Conservation (phyloP, 768 basidiomycete species). For the Kondoa malvinella region DNA sequence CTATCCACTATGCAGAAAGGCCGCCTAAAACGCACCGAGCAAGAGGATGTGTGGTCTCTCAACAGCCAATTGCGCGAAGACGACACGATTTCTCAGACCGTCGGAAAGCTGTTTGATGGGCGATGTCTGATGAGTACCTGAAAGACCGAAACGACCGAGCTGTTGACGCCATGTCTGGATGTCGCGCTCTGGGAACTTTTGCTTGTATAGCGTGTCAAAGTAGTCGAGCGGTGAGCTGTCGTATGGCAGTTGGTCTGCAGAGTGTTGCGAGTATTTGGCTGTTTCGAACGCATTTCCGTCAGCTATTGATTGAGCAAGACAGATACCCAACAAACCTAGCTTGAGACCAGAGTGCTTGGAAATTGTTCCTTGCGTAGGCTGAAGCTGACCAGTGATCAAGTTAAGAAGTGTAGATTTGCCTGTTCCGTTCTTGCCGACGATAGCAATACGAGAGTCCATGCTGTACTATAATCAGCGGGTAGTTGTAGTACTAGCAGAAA, state of each 20-base stretch:
- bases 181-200: conserved; percentile 90
- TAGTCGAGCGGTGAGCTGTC: conserved; percentile 80
- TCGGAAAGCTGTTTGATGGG: conserved; percentile 91
- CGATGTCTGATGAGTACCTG: conserved; percentile 79
- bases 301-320: not conserved
- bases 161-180: conserved; percentile 80
- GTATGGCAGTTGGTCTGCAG: conserved; percentile 94
- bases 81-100: conserved; percentile 89
- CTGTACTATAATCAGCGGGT: conserved; percentile 32
- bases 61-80: conserved; percentile 91
- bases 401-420: conserved; percentile 85
- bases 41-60: conserved; percentile 91
- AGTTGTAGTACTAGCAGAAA: too few species aligned
- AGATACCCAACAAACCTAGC: conserved; percentile 40
- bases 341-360: conserved; percentile 79
- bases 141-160: conserved; percentile 86
- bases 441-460: conserved; percentile 88
- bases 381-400: conserved; percentile 66
- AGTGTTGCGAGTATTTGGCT: conserved; percentile 89
- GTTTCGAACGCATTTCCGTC: not conserved
- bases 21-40: conserved; percentile 31
- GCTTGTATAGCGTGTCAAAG: conserved; percentile 59
- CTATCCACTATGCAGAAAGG: conserved; percentile 10
- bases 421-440: conserved; percentile 88
- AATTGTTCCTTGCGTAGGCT: conserved; percentile 67